A percentile compares a stretch with the other conserved stretches of the same genome.
Evolutionary conservation across 2,329 filamentous ascomycete species (phyloP).

Genomic region (Penicillium sp.): DNA sequence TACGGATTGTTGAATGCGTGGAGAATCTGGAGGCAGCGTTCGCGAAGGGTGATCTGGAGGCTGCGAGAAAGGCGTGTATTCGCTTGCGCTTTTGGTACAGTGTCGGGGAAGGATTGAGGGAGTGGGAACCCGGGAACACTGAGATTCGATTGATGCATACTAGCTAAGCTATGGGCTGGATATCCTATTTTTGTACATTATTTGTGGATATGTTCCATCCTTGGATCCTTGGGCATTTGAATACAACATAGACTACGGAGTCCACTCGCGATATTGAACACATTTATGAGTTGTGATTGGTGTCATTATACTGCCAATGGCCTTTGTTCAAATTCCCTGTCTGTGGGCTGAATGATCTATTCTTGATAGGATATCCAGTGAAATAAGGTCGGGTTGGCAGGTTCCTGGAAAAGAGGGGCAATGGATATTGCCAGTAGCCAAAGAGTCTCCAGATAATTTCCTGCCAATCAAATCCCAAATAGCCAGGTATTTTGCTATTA

Average conservation of each 20-base stretch:
- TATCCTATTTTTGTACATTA: not conserved
- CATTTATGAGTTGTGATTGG: not conserved
- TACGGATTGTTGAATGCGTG: conserved; percentile 64
- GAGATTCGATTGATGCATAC: conserved; percentile 55
- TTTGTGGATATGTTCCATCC: not conserved
- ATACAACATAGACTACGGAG: not conserved
- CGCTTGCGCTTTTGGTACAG: conserved; percentile 87
- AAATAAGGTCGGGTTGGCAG: not conserved
- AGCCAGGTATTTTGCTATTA: conserved; percentile 1
- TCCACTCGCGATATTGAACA: not conserved
- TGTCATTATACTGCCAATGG: not conserved
- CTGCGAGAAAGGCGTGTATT: conserved; percentile 70
- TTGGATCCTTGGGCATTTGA: not conserved
- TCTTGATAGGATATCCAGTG: not conserved
- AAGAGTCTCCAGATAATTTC: not conserved
- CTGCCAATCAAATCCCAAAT: not conserved
- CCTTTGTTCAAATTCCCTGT: not conserved
- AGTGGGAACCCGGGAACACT: conserved; percentile 77
- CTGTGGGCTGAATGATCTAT: not conserved
- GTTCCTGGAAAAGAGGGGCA: not conserved
- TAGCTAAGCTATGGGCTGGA: conserved; percentile 32
- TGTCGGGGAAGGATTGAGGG: conserved; percentile 73
- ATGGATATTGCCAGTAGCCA: not conserved
- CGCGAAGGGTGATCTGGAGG: conserved; percentile 61
- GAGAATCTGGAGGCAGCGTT: conserved; percentile 64